These are phyloP conservation scores for Moesziomyces sp. DNA, from an alignment of 1,284 basidiomycete genomes.

Conservation along the genomic window DNA sequence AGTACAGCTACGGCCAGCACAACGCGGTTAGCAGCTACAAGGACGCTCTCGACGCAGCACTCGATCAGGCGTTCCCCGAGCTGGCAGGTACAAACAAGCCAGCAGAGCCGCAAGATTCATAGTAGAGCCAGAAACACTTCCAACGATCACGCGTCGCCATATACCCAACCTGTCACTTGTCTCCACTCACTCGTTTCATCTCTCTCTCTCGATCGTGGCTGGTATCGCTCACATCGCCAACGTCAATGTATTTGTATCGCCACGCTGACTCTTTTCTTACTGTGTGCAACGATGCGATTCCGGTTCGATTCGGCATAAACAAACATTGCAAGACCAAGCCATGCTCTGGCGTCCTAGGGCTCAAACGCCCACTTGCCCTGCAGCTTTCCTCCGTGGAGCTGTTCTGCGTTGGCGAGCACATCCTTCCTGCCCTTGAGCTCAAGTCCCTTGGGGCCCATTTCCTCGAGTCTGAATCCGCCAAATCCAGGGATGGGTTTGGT, in stretches of 20 bases:
- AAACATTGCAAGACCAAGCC: not conserved
- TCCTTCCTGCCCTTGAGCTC: conserved; percentile 43
- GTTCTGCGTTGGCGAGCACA: conserved; percentile 35
- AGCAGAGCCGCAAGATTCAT: not conserved
- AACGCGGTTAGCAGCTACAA: conserved; percentile 38
- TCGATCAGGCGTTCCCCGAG: conserved; percentile 46
- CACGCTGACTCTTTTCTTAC: not conserved
- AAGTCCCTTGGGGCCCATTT: conserved; percentile 47
- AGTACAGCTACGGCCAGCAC: conserved; percentile 63
- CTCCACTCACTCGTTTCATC: no score
- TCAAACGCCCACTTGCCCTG: conserved; percentile 35
- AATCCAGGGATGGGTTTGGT: conserved; percentile 11
- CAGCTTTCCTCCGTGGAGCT: conserved; percentile 28
- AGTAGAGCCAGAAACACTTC: no score
- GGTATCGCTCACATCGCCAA: no score
- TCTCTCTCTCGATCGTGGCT: no score
- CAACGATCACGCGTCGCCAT: not conserved
- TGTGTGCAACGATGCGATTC: not conserved
- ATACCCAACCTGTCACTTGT: not conserved
- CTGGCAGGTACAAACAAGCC: not conserved
- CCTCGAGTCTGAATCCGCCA: conserved; percentile 47
- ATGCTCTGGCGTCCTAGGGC: not conserved
- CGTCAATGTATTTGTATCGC: not conserved
- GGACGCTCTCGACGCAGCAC: conserved; percentile 17
- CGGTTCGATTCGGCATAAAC: no score